Evolutionary conservation across 148 eudicot species (phyloP).

Genomic region (Euryodendron excelsum): DNA sequence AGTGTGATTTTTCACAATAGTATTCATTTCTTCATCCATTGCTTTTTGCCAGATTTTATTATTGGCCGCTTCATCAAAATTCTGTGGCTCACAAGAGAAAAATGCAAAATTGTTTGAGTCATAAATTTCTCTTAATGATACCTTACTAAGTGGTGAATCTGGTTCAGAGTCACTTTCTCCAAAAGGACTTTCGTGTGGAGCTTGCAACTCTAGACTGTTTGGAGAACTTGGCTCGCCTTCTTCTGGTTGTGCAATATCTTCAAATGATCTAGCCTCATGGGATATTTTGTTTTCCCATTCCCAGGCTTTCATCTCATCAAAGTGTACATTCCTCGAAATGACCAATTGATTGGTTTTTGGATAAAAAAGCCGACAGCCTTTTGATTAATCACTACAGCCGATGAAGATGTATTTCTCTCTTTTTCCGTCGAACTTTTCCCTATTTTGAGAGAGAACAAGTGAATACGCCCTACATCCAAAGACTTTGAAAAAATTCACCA

Average conservation of each 20-base stretch:
- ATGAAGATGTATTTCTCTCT: neutral
- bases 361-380: neutral
- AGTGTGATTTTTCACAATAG: neutral
- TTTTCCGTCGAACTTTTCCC: neutral
- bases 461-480: neutral
- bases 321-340: neutral
- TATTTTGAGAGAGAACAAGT: neutral
- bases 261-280: no score
- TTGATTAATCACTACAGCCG: neutral
- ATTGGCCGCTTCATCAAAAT: neutral
- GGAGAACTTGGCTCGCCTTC: conserved; percentile 1
- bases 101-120: neutral
- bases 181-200: neutral
- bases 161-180: neutral
- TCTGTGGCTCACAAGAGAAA: conserved; percentile 15
- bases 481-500: neutral
- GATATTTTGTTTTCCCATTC: neutral
- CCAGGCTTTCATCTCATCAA: conserved; percentile 7
- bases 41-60: conserved; percentile 1
- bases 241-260: neutral
- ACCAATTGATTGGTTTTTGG: neutral
- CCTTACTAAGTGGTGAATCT: neutral
- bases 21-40: neutral
- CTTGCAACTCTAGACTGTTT: neutral
- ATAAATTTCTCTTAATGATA: conserved; percentile 7